Evolutionary conservation across 2,329 filamentous ascomycete genomes (phyloP), one percentile per base, ranked within the genome.

Genomic region (Venturia effusa): DNA sequence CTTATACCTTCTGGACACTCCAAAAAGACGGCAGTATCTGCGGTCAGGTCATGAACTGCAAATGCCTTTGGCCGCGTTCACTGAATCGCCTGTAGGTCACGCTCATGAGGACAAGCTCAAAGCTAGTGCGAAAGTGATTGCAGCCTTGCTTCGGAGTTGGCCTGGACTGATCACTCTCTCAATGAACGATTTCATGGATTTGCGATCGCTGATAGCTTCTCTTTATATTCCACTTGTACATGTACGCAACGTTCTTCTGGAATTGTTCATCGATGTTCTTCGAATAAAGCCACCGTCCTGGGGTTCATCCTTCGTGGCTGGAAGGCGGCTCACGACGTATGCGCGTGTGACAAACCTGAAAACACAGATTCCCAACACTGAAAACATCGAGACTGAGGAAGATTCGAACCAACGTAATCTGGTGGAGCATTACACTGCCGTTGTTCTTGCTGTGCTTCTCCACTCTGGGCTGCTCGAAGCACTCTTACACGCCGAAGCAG

Each of bases 241-340:
- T 65, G 80, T 84, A 10, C 78, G 85, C 60, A 92, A 96, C 71
- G 88, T 92, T 0, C 86, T 97, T 22, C 81, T 99, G 66, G 94
- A 99, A 73, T 79, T 99, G 15, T 76, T 99, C 22, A 97, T 95
- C 69, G 85, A 88, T 69, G 82, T 87, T 24, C 77, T 99, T 61
- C 86, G 93, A 41, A 97, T 99, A 71, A 97, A 97, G 69, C 88
- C 92, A 65, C 86, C 94, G 54, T 87, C 92, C 10, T 99, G 94
- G 94, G 95, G 94, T 8, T 92, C 91, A 0, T 95, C 93, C 0
- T 99, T 96, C 73, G 83, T 99, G 59, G 94, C 95, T 41, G 95
- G 94, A 8, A 85, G 94, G 68, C 83, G 95, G 66, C 80, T 99
- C 59, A 99, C 95, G 0, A 99, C 94, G 0, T 99, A 99, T 73